Evolutionary conservation across 352 stramenopile genomes (phyloP), one percentile per base, ranked within the genome.

Genomic region (Phytophthora pistaciae): DNA sequence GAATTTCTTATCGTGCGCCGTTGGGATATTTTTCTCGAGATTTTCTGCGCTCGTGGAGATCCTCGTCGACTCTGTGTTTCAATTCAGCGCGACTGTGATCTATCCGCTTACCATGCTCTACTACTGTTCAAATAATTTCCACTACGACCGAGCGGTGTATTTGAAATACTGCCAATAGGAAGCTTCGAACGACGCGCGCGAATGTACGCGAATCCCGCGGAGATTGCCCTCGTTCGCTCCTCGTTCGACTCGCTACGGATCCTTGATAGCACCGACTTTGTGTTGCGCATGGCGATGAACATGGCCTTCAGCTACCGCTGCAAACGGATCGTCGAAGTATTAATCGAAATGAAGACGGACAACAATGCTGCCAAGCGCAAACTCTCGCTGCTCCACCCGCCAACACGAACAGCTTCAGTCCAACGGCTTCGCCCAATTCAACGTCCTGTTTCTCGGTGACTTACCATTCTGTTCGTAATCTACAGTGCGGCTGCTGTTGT

Each of bases 221-320:
- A 78, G 23, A 72, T 84, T 6, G 70, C 66, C 3, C 49, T 75
- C 8, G 66, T 88, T 50, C 70, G 69, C 10, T 36, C 62, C 3
- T 75, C 49, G 2, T 69, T 84, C 20, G 76, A 85, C 31, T 74
- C 67, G 11, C 63, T 85, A 40, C 70, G 73, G 2, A 78, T 85
- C 54, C 49, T 63, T 5, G 56, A 72, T 20, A n/a, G 40, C 1
- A 33, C 62, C 3, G 63, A 83, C 14, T 42, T 83, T 2, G 59
- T 81, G 20, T 42, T 83, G 7, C 70, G 70, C 13, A 58, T 88
- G 2, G 68, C 72, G 6, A 77, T 77, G 64, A 84, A 78, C 40
- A 7, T 79, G 3, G 66, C 77, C 4, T 81, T 85, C 33, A 69
- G 54, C 18, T 82, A 82, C 23, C 78, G 78, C 3, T 69, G 70